A percentile compares a stretch with the other conserved stretches of the same genome.
phyloP scores from a whole-genome alignment of 495 filamentous ascomycete genomes.

The Aspergillus sparsus region DNA sequence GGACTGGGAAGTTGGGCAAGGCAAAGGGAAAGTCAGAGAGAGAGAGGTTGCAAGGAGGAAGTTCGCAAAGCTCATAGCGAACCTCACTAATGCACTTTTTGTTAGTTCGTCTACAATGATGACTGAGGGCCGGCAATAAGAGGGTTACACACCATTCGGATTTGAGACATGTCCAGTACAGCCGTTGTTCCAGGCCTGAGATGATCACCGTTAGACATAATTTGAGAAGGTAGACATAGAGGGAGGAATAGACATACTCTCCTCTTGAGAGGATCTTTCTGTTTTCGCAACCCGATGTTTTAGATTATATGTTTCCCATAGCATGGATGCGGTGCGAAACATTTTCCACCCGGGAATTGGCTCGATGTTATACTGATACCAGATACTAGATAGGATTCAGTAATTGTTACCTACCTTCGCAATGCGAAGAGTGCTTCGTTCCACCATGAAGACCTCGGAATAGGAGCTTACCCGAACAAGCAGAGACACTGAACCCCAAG shows the following conservation, averaged over 20 bases:
- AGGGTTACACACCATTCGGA: constrained; percentile 32
- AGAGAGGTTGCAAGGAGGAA: constrained; percentile 34
- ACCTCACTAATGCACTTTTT: constrained; percentile 27
- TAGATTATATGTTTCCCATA: constrained; percentile 42
- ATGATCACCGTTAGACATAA: neutral
- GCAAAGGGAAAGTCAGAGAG: constrained; percentile 39
- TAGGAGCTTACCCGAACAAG: constrained; percentile 33
- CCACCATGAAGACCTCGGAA: neutral
- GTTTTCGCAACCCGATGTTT: constrained; percentile 28
- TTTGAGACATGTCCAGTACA: constrained; percentile 46
- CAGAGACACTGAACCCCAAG: constrained; percentile 41
- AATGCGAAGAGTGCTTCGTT: neutral
- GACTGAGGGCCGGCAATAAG: neutral
- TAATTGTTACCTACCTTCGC: no score
- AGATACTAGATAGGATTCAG: constrained; percentile 27
- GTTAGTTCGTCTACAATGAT: neutral
- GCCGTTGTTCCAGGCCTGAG: constrained; percentile 38
- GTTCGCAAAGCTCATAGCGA: constrained; percentile 36
- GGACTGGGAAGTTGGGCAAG: constrained; percentile 34
- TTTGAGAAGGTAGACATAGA: neutral
- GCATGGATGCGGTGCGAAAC: constrained; percentile 42
- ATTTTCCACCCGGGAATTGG: constrained; percentile 41
- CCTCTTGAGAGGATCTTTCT: constrained; percentile 36
- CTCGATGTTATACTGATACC: constrained; percentile 46
- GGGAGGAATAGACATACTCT: constrained; percentile 23